These are phyloP conservation scores for Erigeron canadensis DNA, from an alignment of 129 eudicot species.

Conservation along the genomic window DNA sequence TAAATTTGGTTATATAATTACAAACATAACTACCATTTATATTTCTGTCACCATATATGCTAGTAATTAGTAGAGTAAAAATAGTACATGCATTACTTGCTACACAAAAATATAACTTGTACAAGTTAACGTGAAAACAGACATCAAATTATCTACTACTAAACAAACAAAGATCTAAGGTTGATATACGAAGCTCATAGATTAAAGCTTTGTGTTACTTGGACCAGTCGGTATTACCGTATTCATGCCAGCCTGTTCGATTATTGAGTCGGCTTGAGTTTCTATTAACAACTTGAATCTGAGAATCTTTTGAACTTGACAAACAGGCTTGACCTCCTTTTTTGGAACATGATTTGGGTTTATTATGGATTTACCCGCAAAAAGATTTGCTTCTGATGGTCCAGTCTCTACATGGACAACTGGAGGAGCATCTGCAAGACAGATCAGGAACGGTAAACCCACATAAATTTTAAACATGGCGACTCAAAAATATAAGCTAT, in stretches of 20 bases:
- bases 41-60: too few species aligned
- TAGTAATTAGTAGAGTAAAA: too few species aligned
- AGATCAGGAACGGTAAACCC: not conserved
- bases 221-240: not conserved
- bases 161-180: not conserved
- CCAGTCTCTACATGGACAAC: conserved; percentile 55
- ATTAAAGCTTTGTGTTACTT: not conserved
- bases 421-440: conserved; percentile 53
- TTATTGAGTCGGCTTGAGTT: conserved; percentile 17
- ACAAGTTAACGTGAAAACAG: not conserved
- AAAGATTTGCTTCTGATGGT: conserved; percentile 56
- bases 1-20: too few species aligned
- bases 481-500: conserved; percentile 5
- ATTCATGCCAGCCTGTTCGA: conserved; percentile 16
- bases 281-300: conserved; percentile 51
- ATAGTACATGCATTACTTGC: too few species aligned
- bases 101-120: not conserved
- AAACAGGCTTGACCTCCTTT: conserved; percentile 60
- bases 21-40: too few species aligned
- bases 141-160: conserved; percentile 9
- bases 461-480: not conserved
- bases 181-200: not conserved
- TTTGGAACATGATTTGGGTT: conserved; percentile 45
- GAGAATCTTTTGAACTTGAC: conserved; percentile 61
- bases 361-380: conserved; percentile 37